Base-by-base conservation (phyloP, 164 flowering plant genomes). In the Euptelea pleiosperma region DNA sequence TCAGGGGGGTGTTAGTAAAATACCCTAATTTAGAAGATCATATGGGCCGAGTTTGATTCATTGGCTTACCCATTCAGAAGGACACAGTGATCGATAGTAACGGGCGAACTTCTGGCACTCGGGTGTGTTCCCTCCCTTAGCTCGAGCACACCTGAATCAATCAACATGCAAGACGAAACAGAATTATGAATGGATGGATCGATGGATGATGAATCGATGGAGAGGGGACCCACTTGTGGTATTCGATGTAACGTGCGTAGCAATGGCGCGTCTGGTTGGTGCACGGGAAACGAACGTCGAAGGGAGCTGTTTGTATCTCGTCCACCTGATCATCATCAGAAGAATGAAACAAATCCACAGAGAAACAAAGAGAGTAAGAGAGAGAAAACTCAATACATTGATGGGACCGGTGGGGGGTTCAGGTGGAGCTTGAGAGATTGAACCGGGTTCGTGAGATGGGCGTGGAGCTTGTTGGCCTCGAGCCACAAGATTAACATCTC, bases 401-500 rank as follows among this genome's bases (percentile, higher is more conserved):
- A 18, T 21, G 1, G n/a, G 31, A 18, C 12, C 15, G n/a, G 16
- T 9, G 14, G 34, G 44, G 8, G 61, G 64, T 19, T 29, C 21
- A 21, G 53, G 60, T 4, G 55, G 67, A 9, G 68, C 52, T 8
- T 54, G 24, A 14, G 44, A 2, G 40, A 53, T 53, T 10, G 41
- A 25, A 30, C 75, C 70, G 12, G 54, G 64, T 42, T 77, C 80
- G 45, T 72, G 82, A 35, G 69, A 7, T n/a, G 86, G 80, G 9
- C 73, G 60, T 3, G 79, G 77, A 16, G 82, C 77, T 67, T 82
- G 80, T 50, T 79, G 69, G 0, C 80, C 80, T 25, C 55, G 61
- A 3, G 81, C 77, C 31, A 79, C 83, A 28, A 60, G 63, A 44
- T 33, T 60, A 45, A 79, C 70, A 53, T 79, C 79, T 19, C 75